phyloP scores from a whole-genome alignment of 306 rosid species.

The Sphenostylis stenocarpa region DNA sequence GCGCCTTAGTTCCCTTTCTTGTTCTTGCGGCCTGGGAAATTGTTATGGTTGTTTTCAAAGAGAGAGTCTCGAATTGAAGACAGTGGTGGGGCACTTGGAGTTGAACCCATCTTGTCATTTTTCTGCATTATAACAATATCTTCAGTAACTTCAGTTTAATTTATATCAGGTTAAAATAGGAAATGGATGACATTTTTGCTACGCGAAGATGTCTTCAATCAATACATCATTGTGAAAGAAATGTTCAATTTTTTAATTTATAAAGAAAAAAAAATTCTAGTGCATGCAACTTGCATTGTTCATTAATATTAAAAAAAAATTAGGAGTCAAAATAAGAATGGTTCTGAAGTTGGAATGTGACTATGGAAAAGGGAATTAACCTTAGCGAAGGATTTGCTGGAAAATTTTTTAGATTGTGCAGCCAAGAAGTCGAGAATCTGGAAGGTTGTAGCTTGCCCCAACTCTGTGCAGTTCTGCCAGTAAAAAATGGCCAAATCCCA shows the following conservation, averaged over 20 bases:
- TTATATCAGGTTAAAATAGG: slow-evolving; percentile 8
- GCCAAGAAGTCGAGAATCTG: slow-evolving; percentile 59
- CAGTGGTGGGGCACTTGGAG: slow-evolving; percentile 42
- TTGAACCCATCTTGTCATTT: slow-evolving; percentile 27
- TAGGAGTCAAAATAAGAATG: not conserved
- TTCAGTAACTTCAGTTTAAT: not conserved
- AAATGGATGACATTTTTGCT: not conserved
- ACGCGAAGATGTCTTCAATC: not conserved
- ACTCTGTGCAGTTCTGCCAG: slow-evolving; percentile 68
- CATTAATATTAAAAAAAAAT: not conserved
- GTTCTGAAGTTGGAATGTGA: slow-evolving; percentile 1
- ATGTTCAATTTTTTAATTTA: not conserved
- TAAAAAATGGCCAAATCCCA: slow-evolving; percentile 82
- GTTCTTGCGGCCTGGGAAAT: slow-evolving; percentile 36
- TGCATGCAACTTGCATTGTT: not conserved
- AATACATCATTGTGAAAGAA: not conserved
- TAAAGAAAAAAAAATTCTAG: no score
- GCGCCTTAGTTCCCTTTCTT: slow-evolving; percentile 20
- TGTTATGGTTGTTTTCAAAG: slow-evolving; percentile 33
- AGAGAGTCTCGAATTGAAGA: slow-evolving; percentile 36
- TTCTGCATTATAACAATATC: slow-evolving; percentile 43
- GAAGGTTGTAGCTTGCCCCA: slow-evolving; percentile 63
- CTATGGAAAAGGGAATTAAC: slow-evolving; percentile 36
- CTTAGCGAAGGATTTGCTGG: slow-evolving; percentile 26
- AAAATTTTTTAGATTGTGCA: slow-evolving; percentile 49